Evolutionary conservation across 768 basidiomycete species (phyloP).

Genomic region (Russula brevipes): DNA sequence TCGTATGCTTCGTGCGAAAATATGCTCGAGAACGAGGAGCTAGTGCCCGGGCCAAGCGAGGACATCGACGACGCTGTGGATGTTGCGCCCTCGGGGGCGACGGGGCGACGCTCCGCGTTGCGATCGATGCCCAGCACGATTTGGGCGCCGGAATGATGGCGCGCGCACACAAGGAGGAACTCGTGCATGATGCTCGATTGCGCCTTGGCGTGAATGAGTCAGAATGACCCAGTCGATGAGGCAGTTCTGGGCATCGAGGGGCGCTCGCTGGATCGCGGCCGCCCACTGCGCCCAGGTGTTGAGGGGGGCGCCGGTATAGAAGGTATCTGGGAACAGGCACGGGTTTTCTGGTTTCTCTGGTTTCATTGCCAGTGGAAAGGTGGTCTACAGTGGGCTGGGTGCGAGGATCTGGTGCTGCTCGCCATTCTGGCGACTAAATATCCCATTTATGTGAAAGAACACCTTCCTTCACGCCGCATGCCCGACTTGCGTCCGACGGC

Average conservation of each 20-base stretch:
- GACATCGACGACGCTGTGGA: conserved; percentile 8
- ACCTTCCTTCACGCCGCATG: too few species aligned
- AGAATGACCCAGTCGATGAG: conserved; percentile 19
- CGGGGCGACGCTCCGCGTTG: conserved; percentile 8
- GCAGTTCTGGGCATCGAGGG: conserved; percentile 7
- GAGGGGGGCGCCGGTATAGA: conserved; percentile 11
- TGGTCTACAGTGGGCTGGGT: too few species aligned
- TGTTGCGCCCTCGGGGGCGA: neutral
- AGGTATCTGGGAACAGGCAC: conserved; percentile 11
- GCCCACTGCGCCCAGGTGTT: conserved; percentile 11
- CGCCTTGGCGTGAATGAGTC: conserved; percentile 14
- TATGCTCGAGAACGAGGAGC: neutral
- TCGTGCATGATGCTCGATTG: conserved; percentile 24
- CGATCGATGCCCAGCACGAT: conserved; percentile 24
- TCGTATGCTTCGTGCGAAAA: conserved; percentile 13
- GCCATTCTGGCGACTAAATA: too few species aligned
- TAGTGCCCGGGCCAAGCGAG: conserved; percentile 6
- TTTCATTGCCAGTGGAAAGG: neutral
- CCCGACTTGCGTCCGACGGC: too few species aligned
- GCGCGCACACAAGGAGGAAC: conserved; percentile 18
- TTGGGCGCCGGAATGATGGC: conserved; percentile 13
- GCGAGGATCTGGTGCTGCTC: too few species aligned
- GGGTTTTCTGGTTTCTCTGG: neutral
- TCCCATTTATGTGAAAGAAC: too few species aligned
- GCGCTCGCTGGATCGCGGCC: conserved; percentile 5